Base-by-base conservation (phyloP, 306 rosid genomes). In the Pterocarpus santalinus region DNA sequence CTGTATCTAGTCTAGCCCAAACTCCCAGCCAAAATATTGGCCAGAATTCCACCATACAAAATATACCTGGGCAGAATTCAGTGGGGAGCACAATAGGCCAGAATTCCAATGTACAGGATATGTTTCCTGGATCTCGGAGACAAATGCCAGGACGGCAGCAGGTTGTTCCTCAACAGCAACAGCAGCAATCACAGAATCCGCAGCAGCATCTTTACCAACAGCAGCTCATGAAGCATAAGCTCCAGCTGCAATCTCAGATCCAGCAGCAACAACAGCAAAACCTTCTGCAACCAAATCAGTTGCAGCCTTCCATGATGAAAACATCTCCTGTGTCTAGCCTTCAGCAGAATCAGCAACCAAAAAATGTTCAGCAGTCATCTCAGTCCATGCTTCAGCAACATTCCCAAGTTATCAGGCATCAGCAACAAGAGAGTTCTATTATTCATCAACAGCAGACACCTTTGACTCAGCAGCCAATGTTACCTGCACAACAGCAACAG, bases 111-210 rank as follows among this genome's bases (percentile, higher is more conserved):
- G 58, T 86, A 61, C 89, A 74, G 57, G 89, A 86, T 83, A 86
- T 93, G 87, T 91, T 85, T 86, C 15, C 90, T 46, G 92, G 85
- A 78, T 78, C 97, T 71, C 97, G 89, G 84, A 90, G 96, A 83
- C 94, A 84, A 91, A 76, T 90, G 83, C 85, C 73, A 51, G 97
- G 93, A 84, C 88, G 96, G 86, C 99, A 91, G 86, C 97, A 89
- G 76, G 91, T 76, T 75, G 80, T 84, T 81, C 85, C 91, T 44
- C 93, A 86, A 52, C 97, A 92, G 73, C 97, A 82, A 70, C 98
- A 89, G 76, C 95, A 86, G 74, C 97, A 87, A 77, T 7, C 92
- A 1, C 97, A 92, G 69, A 92, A 88, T 81, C 66, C 75, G 9
- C 91, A 84, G 62, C 94, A 89, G 75, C 82, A 58, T 85, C 43